phyloP scores from a whole-genome alignment of 768 basidiomycete genomes.

The Tephrocybe sp. region DNA sequence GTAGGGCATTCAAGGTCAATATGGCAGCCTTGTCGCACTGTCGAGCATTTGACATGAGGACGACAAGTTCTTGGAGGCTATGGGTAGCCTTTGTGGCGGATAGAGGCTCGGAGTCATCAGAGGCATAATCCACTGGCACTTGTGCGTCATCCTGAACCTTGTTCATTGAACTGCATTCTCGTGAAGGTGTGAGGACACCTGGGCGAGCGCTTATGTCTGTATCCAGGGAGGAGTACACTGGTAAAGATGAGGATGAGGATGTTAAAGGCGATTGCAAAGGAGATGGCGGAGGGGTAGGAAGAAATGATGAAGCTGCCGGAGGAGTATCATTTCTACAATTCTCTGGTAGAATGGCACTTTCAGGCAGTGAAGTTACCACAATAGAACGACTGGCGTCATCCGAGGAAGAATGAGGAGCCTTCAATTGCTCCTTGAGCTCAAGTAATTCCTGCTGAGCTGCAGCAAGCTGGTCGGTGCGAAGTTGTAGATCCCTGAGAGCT shows the following conservation, averaged over 20 bases:
- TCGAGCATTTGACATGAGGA: background rate
- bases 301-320: background rate
- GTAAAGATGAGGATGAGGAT: background rate
- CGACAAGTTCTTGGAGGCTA: background rate
- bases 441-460: slow-evolving; percentile 17
- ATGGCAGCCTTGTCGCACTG: background rate
- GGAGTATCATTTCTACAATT: background rate
- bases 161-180: too few species aligned
- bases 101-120: too few species aligned
- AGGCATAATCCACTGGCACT: background rate
- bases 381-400: background rate
- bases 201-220: too few species aligned
- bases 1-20: background rate
- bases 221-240: too few species aligned
- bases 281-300: slow-evolving; percentile 3
- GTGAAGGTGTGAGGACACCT: too few species aligned
- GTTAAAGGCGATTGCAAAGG: background rate
- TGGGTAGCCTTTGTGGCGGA: background rate
- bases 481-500: slow-evolving; percentile 8
- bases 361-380: background rate
- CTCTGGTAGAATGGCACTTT: background rate
- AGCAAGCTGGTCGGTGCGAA: slow-evolving; percentile 14
- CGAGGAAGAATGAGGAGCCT: slow-evolving; percentile 17
- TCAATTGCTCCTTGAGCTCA: slow-evolving; percentile 19
- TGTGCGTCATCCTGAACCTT: too few species aligned